These are phyloP conservation scores for Ceraceosorus bombacis DNA, from an alignment of 1,284 basidiomycete species.

Conservation along the genomic window DNA sequence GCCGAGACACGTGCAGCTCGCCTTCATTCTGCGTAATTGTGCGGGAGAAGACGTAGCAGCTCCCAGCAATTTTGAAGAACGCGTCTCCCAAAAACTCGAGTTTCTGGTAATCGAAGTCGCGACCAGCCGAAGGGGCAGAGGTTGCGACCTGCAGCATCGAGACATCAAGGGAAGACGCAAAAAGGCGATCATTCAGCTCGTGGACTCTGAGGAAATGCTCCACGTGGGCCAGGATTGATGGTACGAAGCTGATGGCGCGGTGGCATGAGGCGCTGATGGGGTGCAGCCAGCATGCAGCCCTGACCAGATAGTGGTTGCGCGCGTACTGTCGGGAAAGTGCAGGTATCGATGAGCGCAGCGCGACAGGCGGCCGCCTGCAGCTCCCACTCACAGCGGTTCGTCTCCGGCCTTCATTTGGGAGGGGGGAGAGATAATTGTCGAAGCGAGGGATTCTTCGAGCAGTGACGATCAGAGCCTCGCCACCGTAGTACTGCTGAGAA, in stretches of 20 bases:
- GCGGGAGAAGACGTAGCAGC: slow-evolving; percentile 25
- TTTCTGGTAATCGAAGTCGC: slow-evolving; percentile 23
- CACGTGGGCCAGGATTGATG: slow-evolving; percentile 22
- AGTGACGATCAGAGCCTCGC: background rate
- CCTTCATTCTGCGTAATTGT: slow-evolving; percentile 16
- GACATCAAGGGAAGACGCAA: slow-evolving; percentile 9
- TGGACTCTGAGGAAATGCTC: slow-evolving; percentile 16
- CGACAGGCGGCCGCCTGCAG: too few species aligned
- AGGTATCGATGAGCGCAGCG: too few species aligned
- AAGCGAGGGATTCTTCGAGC: background rate
- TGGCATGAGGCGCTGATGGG: slow-evolving; percentile 8
- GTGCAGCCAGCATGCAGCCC: slow-evolving; percentile 4
- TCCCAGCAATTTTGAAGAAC: slow-evolving; percentile 25
- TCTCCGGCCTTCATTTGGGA: too few species aligned
- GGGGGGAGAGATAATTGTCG: slow-evolving; percentile 1
- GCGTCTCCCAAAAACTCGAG: slow-evolving; percentile 35
- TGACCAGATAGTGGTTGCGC: too few species aligned
- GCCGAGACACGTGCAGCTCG: slow-evolving; percentile 23
- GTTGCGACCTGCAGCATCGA: slow-evolving; percentile 18
- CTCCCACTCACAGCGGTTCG: too few species aligned
- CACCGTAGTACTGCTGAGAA: too few species aligned
- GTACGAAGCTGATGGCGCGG: slow-evolving; percentile 18
- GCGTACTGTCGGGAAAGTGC: too few species aligned
- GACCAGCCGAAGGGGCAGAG: slow-evolving; percentile 11
- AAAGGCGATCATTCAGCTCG: slow-evolving; percentile 12